Percentiles rank a stretch among this genome's conserved stretches.
Evolutionary conservation across 148 eudicot genomes (phyloP).

Genomic region (Vaccinium darrowii): DNA sequence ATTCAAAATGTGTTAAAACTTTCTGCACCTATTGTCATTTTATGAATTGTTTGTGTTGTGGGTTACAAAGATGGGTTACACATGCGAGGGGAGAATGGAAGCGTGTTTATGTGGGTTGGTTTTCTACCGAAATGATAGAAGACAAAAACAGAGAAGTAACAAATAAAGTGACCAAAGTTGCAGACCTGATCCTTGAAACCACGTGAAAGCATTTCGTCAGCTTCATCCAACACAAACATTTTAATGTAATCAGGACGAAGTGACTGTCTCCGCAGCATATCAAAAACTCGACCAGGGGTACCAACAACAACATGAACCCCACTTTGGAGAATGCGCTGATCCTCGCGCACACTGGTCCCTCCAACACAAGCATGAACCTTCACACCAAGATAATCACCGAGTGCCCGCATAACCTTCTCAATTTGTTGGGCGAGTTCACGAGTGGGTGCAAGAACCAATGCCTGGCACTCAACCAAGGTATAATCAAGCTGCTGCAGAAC

Average conservation of each 20-base stretch:
- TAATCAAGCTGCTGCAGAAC: conserved; percentile 57
- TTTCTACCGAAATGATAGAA: too few species aligned
- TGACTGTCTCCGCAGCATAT: conserved; percentile 44
- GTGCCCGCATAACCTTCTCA: conserved; percentile 64
- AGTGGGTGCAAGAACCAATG: conserved; percentile 59
- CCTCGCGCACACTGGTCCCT: conserved; percentile 79
- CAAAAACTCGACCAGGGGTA: conserved; percentile 63
- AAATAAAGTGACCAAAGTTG: too few species aligned
- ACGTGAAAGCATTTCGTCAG: conserved; percentile 39
- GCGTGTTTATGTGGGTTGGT: too few species aligned
- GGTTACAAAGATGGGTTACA: too few species aligned
- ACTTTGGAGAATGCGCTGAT: conserved; percentile 60
- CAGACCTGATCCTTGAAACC: conserved; percentile 35
- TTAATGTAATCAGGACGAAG: conserved; percentile 35
- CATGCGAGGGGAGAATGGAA: too few species aligned
- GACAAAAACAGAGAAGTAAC: too few species aligned
- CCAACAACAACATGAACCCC: conserved; percentile 86
- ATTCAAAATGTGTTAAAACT: too few species aligned
- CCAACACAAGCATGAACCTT: conserved; percentile 90
- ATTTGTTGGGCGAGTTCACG: conserved; percentile 64
- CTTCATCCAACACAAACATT: conserved; percentile 57
- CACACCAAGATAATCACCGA: conserved; percentile 72
- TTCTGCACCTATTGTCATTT: too few species aligned
- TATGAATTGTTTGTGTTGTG: too few species aligned
- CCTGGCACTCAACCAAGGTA: conserved; percentile 47